phyloP scores from a whole-genome alignment of 75 land plant genomes.

The Sequoiadendron giganteum region DNA sequence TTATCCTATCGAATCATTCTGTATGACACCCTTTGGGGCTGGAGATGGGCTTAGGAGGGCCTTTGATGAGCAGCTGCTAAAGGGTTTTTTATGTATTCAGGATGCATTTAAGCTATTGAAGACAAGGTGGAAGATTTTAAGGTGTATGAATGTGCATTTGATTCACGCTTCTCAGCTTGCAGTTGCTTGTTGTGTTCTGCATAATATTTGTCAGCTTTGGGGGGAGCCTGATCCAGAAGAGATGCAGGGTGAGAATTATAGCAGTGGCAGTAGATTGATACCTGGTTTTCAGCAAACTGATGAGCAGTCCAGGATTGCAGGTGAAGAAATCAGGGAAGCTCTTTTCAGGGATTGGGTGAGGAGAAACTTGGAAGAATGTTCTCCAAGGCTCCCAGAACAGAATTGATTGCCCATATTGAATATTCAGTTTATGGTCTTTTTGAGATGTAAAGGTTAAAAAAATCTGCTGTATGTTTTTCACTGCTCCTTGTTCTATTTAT shows the following conservation, averaged over 20 bases:
- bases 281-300: constrained; percentile 11
- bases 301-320: constrained; percentile 17
- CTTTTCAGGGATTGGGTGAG: constrained; percentile 34
- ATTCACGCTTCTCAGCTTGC: constrained; percentile 23
- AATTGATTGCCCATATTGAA: not conserved
- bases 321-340: constrained; percentile 22
- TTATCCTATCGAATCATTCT: constrained; percentile 31
- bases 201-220: constrained; percentile 35
- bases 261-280: constrained; percentile 4
- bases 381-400: not conserved
- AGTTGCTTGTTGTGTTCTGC: constrained; percentile 42
- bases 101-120: constrained; percentile 27
- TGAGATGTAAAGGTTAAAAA: not conserved
- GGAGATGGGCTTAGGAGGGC: constrained; percentile 20
- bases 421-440: not conserved
- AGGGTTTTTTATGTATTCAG: constrained; percentile 23
- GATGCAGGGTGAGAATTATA: constrained; percentile 13
- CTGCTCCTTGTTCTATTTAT: not conserved
- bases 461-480: not conserved
- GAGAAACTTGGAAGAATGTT: constrained; percentile 13
- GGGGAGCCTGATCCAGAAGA: constrained; percentile 29
- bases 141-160: constrained; percentile 26
- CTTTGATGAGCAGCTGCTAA: constrained; percentile 31
- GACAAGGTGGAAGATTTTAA: constrained; percentile 35
- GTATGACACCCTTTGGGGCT: constrained; percentile 25